phyloP scores from a whole-genome alignment of 441 rosid species.

The Aleurites moluccanus region DNA sequence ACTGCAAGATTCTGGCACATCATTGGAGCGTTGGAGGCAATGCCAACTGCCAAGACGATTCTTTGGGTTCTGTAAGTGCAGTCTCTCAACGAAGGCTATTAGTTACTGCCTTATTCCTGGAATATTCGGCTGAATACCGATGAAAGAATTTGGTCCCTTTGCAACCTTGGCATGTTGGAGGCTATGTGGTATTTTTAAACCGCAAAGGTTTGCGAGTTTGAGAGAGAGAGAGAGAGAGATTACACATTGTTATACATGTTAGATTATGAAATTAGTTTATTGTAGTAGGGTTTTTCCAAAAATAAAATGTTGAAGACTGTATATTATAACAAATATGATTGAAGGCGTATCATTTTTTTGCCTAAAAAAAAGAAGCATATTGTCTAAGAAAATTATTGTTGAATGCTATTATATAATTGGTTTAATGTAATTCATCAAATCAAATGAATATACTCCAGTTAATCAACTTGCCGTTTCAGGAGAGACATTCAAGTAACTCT shows the following conservation, averaged over 20 bases:
- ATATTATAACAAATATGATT: neutral
- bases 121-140: neutral
- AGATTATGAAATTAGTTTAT: neutral
- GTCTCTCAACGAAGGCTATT: neutral
- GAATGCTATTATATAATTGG: neutral
- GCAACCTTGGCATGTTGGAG: neutral
- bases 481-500: neutral
- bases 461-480: neutral
- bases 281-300: neutral
- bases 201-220: neutral
- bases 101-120: neutral
- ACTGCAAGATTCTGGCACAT: neutral
- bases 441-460: neutral
- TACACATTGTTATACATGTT: neutral
- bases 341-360: neutral
- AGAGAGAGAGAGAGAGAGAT: slow-evolving; percentile 3
- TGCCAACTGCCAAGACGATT: neutral
- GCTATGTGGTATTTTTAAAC: neutral
- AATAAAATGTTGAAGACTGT: neutral
- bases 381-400: neutral
- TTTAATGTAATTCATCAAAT: neutral
- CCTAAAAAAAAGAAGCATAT: neutral
- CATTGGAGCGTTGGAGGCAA: neutral
- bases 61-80: neutral
- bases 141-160: neutral